Conservation (phyloP, 2,329 filamentous ascomycete species). For the Fusarium robinianum region DNA sequence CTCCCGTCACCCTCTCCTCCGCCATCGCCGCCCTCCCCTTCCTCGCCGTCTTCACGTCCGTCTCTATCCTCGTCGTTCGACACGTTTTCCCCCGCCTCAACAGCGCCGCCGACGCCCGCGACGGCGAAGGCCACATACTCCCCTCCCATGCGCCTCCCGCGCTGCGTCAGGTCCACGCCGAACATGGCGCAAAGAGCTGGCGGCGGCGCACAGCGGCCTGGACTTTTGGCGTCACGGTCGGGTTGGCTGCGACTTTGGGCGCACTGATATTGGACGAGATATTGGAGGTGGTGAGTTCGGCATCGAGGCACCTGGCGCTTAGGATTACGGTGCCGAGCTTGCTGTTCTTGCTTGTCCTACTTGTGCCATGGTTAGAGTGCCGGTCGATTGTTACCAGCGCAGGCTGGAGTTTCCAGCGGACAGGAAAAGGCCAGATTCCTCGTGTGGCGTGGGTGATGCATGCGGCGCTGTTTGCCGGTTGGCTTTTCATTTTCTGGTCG, state of each 20-base stretch:
- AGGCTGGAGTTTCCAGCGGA: conserved; percentile 66
- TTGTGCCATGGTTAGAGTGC: conserved; percentile 80
- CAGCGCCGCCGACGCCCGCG: conserved; percentile 51
- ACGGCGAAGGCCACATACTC: conserved; percentile 65
- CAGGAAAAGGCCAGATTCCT: conserved; percentile 59
- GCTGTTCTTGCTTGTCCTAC: conserved; percentile 71
- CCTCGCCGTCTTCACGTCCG: conserved; percentile 67
- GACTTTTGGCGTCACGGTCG: conserved; percentile 77
- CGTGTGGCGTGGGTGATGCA: conserved; percentile 69
- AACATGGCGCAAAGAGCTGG: conserved; percentile 58
- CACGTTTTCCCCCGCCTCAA: conserved; percentile 76
- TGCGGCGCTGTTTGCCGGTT: conserved; percentile 63
- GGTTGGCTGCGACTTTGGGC: conserved; percentile 75
- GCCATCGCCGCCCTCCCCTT: conserved; percentile 71
- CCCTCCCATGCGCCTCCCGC: conserved; percentile 64
- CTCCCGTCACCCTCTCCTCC: conserved; percentile 49
- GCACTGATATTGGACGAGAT: conserved; percentile 86
- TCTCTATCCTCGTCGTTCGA: conserved; percentile 65
- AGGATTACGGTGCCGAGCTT: conserved; percentile 71
- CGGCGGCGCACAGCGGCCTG: conserved; percentile 59
- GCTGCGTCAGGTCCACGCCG: conserved; percentile 62
- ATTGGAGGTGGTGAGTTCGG: conserved; percentile 70
- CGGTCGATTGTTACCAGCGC: conserved; percentile 62
- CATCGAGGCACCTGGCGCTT: conserved; percentile 69
- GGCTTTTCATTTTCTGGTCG: conserved; percentile 79